Percentiles rank a stretch among this genome's conserved stretches.
Evolutionary conservation across 768 basidiomycete species (phyloP).

Genomic region (Phlegmacium glaucopus): DNA sequence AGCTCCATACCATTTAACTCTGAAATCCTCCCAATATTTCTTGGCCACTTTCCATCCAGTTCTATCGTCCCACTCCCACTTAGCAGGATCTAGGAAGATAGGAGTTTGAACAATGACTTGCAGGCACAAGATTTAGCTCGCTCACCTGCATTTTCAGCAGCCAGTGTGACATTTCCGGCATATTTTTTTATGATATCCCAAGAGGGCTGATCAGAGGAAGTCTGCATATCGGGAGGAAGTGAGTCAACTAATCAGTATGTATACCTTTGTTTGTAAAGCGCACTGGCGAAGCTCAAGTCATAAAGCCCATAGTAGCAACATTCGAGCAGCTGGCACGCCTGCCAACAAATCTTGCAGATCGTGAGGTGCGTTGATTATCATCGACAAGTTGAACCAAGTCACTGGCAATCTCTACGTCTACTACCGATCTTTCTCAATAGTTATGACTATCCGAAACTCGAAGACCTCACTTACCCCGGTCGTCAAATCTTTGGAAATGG

Average conservation of each 20-base stretch:
- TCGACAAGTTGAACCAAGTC: no score
- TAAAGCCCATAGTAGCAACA: no score
- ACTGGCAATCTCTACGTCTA: conserved; percentile 59
- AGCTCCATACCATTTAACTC: neutral
- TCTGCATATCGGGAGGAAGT: neutral
- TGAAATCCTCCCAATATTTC: neutral
- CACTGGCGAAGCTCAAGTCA: no score
- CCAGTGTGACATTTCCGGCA: neutral
- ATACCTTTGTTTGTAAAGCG: no score
- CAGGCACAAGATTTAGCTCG: neutral
- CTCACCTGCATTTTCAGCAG: neutral
- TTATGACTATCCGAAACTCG: conserved; percentile 53
- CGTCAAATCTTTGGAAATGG: conserved; percentile 40
- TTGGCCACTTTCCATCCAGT: neutral
- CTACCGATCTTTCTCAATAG: no score
- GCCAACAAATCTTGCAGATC: no score
- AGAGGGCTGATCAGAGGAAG: no score
- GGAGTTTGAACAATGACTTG: neutral
- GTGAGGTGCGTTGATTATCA: no score
- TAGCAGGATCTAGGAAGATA: neutral
- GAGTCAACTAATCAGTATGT: no score
- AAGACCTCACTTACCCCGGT: conserved; percentile 31
- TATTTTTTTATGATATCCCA: no score
- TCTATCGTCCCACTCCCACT: neutral
- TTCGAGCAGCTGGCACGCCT: no score